Percentiles rank a stretch among this genome's conserved stretches.
These are phyloP conservation scores for Pleurotus tuoliensis DNA, from an alignment of 768 basidiomycete species.

Conservation along the genomic window DNA sequence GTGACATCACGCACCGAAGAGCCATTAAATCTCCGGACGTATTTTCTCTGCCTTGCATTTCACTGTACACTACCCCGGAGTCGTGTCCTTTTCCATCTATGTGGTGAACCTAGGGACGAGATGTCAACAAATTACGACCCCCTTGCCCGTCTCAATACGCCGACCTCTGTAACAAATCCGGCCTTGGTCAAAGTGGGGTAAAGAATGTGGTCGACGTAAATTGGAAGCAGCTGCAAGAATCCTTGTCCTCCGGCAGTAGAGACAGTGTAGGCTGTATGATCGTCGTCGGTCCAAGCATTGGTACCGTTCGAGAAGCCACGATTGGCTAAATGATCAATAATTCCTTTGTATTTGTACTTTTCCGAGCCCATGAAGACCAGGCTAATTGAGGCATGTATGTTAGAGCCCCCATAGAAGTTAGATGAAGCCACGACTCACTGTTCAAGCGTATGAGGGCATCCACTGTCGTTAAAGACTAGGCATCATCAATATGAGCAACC, in stretches of 20 bases:
- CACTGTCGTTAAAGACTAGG: constrained; percentile 88
- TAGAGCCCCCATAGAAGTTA: background rate
- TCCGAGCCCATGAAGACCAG: constrained; percentile 95
- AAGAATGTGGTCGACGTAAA: constrained; percentile 94
- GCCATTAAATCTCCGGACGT: constrained; percentile 89
- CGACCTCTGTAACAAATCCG: constrained; percentile 61
- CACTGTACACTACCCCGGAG: constrained; percentile 94
- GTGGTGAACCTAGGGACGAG: constrained; percentile 73
- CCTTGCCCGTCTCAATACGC: constrained; percentile 11
- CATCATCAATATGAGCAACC: background rate
- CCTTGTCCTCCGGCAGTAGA: constrained; percentile 95
- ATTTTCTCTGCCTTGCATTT: constrained; percentile 97
- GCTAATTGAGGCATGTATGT: constrained; percentile 30
- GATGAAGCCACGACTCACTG: constrained; percentile 52
- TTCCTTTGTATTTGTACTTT: constrained; percentile 93
- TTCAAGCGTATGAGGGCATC: constrained; percentile 94
- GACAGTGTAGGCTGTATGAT: constrained; percentile 94
- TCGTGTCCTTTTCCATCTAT: constrained; percentile 88
- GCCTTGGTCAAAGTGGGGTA: constrained; percentile 92
- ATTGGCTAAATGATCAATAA: constrained; percentile 93
- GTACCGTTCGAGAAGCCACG: constrained; percentile 88
- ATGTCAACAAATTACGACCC: too few relatives aligned
- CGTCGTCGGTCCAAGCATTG: constrained; percentile 97
- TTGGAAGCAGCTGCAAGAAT: constrained; percentile 77
- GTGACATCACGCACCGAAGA: constrained; percentile 47